Base-by-base conservation (phyloP, 2,329 filamentous ascomycete species). In the Colletotrichum nymphaeae region DNA sequence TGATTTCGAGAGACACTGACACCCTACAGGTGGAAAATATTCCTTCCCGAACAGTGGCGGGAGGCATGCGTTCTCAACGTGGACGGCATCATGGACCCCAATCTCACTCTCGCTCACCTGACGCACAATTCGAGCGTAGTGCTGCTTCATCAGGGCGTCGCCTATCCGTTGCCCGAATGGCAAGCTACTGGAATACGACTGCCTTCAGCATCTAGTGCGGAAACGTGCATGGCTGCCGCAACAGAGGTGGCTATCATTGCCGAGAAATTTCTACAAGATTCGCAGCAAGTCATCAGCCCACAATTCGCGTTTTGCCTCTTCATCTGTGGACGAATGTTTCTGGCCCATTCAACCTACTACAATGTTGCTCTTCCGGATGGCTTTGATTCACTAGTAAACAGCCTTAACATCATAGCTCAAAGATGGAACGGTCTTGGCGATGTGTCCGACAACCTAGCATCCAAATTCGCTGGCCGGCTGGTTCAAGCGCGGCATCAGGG, bases 41-140 rank as follows among this genome's bases (percentile, higher is more conserved):
- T 85, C 60, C 78, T 87, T 0, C 85, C 85, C 0, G 81, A 82
- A 57, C 81, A 81, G 65, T 87, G 85, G 85, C 76, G 79, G 2
- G 81, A 82, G 28, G 80, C 81, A 0, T 83, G 84, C 28, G 84
- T 83, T 7, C 75, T 84, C 2, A 84, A 86, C 57, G 76, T 76
- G 9, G 81, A 84, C 62, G 78, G 78, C 19, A 78, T 78, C 11
- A 83, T 87, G 79, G 85, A 87, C 67, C 84, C 85, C 4, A 87
- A 87, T 63, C 77, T 84, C 6, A 42, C 37, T 19, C 37, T 42
- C 37, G 37, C 42, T 85, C 83, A 2, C 84, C 85, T 70, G 85
- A 86, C 67, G 79, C 83, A 1, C 82, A 84, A 2, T 42, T 42
- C 37, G 16, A 42, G 37, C 6, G 83, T 85, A 57, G 82, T 86